Evolutionary conservation across 257 asterid genomes (phyloP), one percentile per base, ranked within the genome.

Genomic region (Thymus quinquecostatus): DNA sequence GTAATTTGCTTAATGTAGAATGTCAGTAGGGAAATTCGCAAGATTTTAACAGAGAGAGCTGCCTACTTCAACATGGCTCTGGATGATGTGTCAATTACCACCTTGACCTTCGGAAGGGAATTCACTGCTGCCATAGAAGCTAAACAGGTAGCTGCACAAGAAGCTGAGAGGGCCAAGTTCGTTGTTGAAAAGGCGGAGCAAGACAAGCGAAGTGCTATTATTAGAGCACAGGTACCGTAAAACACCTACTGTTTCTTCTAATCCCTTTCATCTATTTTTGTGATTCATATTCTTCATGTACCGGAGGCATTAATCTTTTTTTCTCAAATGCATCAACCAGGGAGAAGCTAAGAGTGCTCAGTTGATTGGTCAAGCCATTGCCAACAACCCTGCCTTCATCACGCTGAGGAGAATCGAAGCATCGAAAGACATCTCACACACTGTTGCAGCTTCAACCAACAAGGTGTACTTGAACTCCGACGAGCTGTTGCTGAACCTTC

Each of bases 291-390:
- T 21, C 21, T 21, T 21, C 21, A 21, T 21, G 21, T 44, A 7
- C 12, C 11, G 14, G 30, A 7, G 51, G 8, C 12, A 29, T 8
- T 60, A 47, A 56, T 49, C 10, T 2, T 40, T 71, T 33, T 2
- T 11, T 13, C 64, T 10, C 14, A 8, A 11, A 14, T 74, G 73
- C 49, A 2, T 44, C 49, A 41, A 38, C 61, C 87, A 93, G 98
- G 98, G 98, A 77, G 97, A 93, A 80, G 98, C 98, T 60, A 90
- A 83, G 88, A 93, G 98, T 83, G 98, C 98, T 30, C 90, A 87
- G 73, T 80, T 93, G 82, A 93, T 93, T 54, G 98, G 98, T 67
- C 88, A 87, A 86, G 95, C 96, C 10, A 91, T 93, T 58, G 76
- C 98, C 65, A 91, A 82, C 83, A 91, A 91, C 65, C 96, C 96